A percentile compares a stretch with the other conserved stretches of the same genome.
Evolutionary conservation across 768 basidiomycete genomes (phyloP).

Genomic region (Holtermanniella nyarrowii): DNA sequence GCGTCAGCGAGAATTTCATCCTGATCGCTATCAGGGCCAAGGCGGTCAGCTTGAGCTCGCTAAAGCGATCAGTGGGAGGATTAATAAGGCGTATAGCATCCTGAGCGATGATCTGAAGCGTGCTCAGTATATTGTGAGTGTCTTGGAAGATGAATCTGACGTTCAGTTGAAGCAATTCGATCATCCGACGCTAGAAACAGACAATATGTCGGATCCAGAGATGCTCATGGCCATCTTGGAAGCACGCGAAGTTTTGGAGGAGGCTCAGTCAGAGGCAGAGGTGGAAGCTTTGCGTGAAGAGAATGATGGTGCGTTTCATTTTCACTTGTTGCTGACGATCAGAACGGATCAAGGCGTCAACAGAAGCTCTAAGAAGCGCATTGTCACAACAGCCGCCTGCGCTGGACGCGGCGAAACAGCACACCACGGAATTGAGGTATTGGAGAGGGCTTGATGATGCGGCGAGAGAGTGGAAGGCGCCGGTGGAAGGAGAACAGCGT

Average conservation of each 20-base stretch:
- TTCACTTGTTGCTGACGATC: conserved; percentile 1
- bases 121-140: conserved; percentile 61
- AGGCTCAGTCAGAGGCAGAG: conserved; percentile 47
- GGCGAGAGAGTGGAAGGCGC: conserved; percentile 38
- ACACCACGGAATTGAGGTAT: conserved; percentile 64
- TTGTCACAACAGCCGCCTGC: conserved; percentile 47
- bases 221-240: conserved; percentile 73
- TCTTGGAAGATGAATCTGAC: not conserved
- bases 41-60: conserved; percentile 51
- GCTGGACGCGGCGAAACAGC: conserved; percentile 52
- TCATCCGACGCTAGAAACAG: conserved; percentile 53
- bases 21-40: conserved; percentile 69
- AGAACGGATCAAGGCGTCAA: conserved; percentile 51
- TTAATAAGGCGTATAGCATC: conserved; percentile 69
- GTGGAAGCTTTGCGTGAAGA: conserved; percentile 49
- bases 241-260: conserved; percentile 64
- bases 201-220: conserved; percentile 58
- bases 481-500: conserved; percentile 9
- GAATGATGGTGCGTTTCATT: conserved; percentile 49
- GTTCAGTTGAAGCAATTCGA: conserved; percentile 51
- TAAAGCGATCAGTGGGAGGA: conserved; percentile 60
- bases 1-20: conserved; percentile 70
- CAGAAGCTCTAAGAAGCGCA: conserved; percentile 46
- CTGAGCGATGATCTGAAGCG: conserved; percentile 63
- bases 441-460: conserved; percentile 44